phyloP scores from a whole-genome alignment of 2,329 filamentous ascomycete genomes.

The Shiraia sp. region DNA sequence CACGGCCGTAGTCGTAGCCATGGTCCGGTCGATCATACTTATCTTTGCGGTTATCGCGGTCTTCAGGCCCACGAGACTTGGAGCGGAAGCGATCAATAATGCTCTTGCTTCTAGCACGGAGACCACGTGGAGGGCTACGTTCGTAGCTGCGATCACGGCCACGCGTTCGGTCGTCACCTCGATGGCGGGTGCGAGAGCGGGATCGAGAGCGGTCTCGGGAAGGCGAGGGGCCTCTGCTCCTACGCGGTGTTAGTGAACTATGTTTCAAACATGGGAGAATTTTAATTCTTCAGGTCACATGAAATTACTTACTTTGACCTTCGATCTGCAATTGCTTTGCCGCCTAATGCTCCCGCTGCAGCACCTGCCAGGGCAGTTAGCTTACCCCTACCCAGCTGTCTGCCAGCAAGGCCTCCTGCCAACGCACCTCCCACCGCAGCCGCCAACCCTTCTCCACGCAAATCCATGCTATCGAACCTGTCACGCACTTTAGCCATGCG shows the following conservation, averaged over 20 bases:
- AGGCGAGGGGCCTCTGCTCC: conserved; percentile 18
- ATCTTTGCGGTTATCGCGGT: conserved; percentile 9
- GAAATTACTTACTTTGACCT: conserved; percentile 16
- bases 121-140: conserved; percentile 9
- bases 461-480: conserved; percentile 41
- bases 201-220: conserved; percentile 15
- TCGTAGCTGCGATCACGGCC: conserved; percentile 11
- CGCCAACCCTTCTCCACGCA: conserved; percentile 37
- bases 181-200: conserved; percentile 19
- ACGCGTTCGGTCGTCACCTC: conserved; percentile 12
- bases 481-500: conserved; percentile 38
- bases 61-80: conserved; percentile 24
- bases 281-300: background rate
- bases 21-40: conserved; percentile 15
- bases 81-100: conserved; percentile 29
- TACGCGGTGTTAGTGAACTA: conserved; percentile 5
- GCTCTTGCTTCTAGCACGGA: conserved; percentile 32
- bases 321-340: conserved; percentile 24
- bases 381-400: conserved; percentile 36
- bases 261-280: background rate
- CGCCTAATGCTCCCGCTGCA: conserved; percentile 40
- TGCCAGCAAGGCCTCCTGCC: conserved; percentile 42
- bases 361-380: conserved; percentile 44
- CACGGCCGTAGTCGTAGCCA: conserved; percentile 19
- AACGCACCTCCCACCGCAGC: conserved; percentile 46